A percentile compares a stretch with the other conserved stretches of the same genome.
Conservation (phyloP, 176 grass and related monocot species). For the Panicum miliaceum region DNA sequence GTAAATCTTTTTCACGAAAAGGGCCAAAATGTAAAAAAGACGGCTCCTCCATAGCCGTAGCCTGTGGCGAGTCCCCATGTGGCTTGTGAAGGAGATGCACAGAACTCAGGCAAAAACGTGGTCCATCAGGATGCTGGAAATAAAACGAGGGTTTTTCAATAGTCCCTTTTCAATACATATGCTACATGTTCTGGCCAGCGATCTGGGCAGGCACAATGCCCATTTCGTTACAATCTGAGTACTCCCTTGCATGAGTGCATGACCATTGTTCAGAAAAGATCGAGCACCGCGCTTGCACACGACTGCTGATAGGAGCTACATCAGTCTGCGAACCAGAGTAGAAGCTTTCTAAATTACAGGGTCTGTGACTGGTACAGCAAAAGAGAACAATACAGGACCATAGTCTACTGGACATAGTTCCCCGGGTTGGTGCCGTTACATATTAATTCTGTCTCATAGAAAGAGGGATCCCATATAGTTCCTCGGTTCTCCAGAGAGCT, state of each 20-base stretch:
- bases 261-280: not conserved
- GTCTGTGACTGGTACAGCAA: not conserved
- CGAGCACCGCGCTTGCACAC: not conserved
- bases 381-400: not conserved
- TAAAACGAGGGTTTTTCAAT: not conserved
- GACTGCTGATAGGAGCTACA: not conserved
- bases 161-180: not conserved
- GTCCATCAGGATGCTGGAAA: not conserved
- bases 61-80: not conserved
- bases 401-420: not conserved
- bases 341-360: conserved; percentile 1
- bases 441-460: not conserved
- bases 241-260: not conserved
- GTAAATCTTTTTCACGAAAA: too few relatives aligned
- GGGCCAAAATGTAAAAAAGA: too few relatives aligned
- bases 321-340: not conserved
- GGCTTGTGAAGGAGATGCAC: not conserved
- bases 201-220: not conserved
- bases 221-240: not conserved
- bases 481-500: not conserved
- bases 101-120: not conserved
- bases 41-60: not conserved
- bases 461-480: not conserved
- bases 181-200: not conserved
- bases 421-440: not conserved